phyloP scores from a whole-genome alignment of 1,284 basidiomycete genomes.

The Somion occarium region DNA sequence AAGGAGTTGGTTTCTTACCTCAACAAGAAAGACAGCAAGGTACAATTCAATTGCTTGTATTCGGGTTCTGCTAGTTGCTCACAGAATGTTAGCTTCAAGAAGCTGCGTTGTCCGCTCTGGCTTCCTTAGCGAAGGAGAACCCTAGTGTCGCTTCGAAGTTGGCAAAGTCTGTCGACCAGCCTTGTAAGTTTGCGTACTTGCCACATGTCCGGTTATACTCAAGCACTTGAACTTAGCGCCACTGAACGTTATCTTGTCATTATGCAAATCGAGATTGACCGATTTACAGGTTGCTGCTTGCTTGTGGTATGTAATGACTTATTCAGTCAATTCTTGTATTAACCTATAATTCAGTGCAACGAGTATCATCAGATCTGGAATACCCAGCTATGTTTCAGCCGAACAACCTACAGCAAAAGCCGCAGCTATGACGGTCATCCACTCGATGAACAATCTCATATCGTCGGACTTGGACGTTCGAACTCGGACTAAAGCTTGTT shows the following conservation, averaged over 20 bases:
- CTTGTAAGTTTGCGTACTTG: conserved; percentile 21
- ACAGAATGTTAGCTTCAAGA: conserved; percentile 54
- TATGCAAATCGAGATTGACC: conserved; percentile 49
- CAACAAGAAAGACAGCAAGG: conserved; percentile 51
- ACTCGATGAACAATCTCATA: conserved; percentile 57
- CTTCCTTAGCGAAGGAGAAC: conserved; percentile 67
- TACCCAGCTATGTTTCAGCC: conserved; percentile 19
- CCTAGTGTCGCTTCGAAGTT: conserved; percentile 44
- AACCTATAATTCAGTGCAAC: conserved; percentile 39
- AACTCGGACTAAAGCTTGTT: conserved; percentile 59
- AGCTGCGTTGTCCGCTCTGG: conserved; percentile 65
- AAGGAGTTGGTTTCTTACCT: conserved; percentile 45
- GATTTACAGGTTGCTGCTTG: conserved; percentile 66
- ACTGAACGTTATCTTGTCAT: conserved; percentile 37
- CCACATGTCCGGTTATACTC: conserved; percentile 3
- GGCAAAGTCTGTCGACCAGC: conserved; percentile 36
- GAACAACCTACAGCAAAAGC: conserved; percentile 30
- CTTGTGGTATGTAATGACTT: conserved; percentile 43
- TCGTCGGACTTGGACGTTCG: conserved; percentile 32
- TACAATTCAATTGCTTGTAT: conserved; percentile 13
- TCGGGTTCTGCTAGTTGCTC: background rate
- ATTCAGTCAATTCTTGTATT: background rate
- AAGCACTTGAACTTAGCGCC: conserved; percentile 16
- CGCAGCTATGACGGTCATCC: conserved; percentile 49
- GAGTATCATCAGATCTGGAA: conserved; percentile 48